Conservation (phyloP, 2,329 filamentous ascomycete species). For the Alternaria ethzedia region DNA sequence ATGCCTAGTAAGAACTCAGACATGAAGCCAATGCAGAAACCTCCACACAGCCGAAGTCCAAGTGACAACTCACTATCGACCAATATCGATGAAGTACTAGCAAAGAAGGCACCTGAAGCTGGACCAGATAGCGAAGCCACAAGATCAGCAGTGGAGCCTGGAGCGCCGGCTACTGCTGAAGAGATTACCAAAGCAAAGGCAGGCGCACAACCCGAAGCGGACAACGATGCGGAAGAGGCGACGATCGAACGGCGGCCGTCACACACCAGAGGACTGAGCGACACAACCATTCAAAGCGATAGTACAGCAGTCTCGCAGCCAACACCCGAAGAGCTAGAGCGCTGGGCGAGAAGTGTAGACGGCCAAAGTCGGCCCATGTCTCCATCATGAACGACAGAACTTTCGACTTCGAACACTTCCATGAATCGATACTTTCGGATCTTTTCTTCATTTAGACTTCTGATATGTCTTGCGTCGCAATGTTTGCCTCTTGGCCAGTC, state of each 20-base stretch:
- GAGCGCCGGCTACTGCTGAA: neutral
- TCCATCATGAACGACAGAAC: conserved; percentile 3
- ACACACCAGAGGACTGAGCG: conserved; percentile 41
- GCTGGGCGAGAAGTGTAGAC: conserved; percentile 27
- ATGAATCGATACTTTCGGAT: neutral
- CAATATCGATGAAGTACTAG: conserved; percentile 39
- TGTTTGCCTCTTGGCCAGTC: neutral
- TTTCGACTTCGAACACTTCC: neutral
- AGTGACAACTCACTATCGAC: conserved; percentile 34
- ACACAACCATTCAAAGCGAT: conserved; percentile 41
- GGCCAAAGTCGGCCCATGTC: conserved; percentile 22
- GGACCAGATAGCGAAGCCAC: neutral
- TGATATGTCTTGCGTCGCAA: neutral
- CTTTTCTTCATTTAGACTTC: neutral
- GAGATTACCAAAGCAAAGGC: neutral
- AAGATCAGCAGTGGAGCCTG: neutral
- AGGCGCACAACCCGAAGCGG: neutral
- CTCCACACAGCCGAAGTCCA: conserved; percentile 28
- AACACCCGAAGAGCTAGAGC: conserved; percentile 41
- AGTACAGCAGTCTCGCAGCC: conserved; percentile 45
- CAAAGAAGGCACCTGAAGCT: conserved; percentile 11
- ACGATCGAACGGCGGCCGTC: conserved; percentile 33
- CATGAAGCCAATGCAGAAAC: conserved; percentile 18
- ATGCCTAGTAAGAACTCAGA: conserved; percentile 23
- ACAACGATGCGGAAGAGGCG: neutral